Percentiles rank a stretch among this genome's conserved stretches.
Evolutionary conservation across 2,329 filamentous ascomycete genomes (phyloP).

Genomic region (Phyllosticta citribraziliensis): DNA sequence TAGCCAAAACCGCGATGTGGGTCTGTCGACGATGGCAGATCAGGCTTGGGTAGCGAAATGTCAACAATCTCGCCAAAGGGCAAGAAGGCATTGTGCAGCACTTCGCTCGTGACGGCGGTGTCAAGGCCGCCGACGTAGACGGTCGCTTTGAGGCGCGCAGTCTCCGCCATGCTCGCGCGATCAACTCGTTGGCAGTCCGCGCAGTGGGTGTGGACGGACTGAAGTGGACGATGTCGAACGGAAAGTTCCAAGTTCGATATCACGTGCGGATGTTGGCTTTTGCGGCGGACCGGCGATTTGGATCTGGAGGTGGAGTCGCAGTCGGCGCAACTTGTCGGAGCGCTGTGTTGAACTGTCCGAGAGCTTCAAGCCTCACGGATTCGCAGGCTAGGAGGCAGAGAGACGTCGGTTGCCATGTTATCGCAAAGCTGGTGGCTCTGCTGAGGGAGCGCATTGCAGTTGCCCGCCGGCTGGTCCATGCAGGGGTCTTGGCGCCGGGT

Average conservation of each 20-base stretch:
- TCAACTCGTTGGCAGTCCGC: not conserved
- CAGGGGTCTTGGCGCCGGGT: slow-evolving; percentile 3
- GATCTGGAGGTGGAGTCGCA: not conserved
- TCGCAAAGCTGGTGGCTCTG: not conserved
- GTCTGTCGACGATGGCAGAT: slow-evolving; percentile 67
- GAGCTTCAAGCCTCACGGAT: not conserved
- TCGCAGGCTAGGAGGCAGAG: not conserved
- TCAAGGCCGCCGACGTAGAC: slow-evolving; percentile 87
- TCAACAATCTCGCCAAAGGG: slow-evolving; percentile 95
- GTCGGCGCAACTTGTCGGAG: not conserved
- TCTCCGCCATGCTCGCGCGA: slow-evolving; percentile 59
- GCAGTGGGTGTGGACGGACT: not conserved
- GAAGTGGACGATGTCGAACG: not conserved
- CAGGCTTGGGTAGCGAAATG: slow-evolving; percentile 80
- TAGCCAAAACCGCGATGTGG: slow-evolving; percentile 90
- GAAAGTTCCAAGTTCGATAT: slow-evolving; percentile 9
- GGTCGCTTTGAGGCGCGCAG: slow-evolving; percentile 76
- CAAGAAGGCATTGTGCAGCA: slow-evolving; percentile 82
- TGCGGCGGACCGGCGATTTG: not conserved
- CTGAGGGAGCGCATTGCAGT: not conserved
- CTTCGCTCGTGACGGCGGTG: slow-evolving; percentile 61
- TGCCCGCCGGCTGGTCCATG: not conserved
- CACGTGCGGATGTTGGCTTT: slow-evolving; percentile 8
- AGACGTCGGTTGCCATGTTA: not conserved
- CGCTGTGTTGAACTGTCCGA: not conserved